phyloP scores from a whole-genome alignment of 768 basidiomycete genomes.

The Holtermanniella nyarrowii region DNA sequence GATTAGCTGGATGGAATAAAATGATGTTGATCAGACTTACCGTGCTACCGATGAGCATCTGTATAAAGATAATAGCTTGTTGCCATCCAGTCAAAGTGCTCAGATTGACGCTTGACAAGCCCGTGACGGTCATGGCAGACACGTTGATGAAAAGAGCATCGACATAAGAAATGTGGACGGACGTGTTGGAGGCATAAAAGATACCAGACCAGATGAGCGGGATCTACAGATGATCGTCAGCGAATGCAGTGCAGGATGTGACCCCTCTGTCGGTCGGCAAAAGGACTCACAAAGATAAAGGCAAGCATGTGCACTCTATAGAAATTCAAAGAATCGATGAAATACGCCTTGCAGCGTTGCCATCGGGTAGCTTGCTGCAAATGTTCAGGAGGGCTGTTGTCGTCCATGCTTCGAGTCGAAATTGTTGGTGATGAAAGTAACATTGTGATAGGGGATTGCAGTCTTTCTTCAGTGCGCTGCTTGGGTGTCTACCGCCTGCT shows the following conservation, averaged over 20 bases:
- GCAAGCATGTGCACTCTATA: conserved; percentile 47
- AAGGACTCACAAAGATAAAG: conserved; percentile 40
- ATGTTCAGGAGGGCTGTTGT: not conserved
- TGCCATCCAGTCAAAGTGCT: conserved; percentile 37
- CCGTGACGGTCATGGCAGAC: conserved; percentile 40
- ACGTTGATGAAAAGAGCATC: conserved; percentile 41
- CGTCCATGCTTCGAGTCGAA: not conserved
- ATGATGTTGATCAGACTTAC: conserved; percentile 13
- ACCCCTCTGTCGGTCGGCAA: not conserved
- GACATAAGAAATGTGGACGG: conserved; percentile 39
- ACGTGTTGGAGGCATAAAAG: conserved; percentile 69
- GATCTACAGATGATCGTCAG: conserved; percentile 35
- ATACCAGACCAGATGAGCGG: conserved; percentile 71
- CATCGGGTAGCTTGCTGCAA: not conserved
- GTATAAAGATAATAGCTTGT: conserved; percentile 41
- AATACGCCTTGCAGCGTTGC: not conserved
- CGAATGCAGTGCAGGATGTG: not conserved
- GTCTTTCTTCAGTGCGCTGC: no score
- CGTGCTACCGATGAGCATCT: conserved; percentile 49
- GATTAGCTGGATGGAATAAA: not conserved
- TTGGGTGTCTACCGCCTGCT: no score
- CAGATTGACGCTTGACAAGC: conserved; percentile 41
- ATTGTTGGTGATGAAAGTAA: not conserved
- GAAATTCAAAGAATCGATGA: conserved; percentile 43
- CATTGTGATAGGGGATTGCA: no score